A percentile compares a stretch with the other conserved stretches of the same genome.
Evolutionary conservation across 768 basidiomycete genomes (phyloP).

Genomic region (Termitomyces sp.): DNA sequence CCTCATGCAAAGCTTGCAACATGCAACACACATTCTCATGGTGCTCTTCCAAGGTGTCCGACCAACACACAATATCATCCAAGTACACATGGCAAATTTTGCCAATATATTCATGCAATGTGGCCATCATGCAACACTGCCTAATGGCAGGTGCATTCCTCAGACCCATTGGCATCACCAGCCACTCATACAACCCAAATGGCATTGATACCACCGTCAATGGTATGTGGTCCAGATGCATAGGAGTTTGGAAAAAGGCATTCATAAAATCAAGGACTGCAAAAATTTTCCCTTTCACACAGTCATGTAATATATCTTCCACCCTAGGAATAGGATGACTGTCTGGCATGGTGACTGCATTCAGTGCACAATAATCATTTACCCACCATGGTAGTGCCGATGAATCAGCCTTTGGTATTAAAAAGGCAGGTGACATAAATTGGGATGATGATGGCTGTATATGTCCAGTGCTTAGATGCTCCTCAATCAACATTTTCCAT

Average conservation of each 20-base stretch:
- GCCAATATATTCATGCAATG: slow-evolving; percentile 11
- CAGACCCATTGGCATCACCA: slow-evolving; percentile 1
- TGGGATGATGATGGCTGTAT: neutral
- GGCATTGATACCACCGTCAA: neutral
- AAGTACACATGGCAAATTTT: slow-evolving; percentile 18
- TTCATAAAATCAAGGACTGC: neutral
- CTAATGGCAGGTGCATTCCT: neutral
- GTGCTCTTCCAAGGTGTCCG: slow-evolving; percentile 15
- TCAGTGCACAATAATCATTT: neutral
- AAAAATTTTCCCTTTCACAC: neutral
- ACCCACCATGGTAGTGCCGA: neutral
- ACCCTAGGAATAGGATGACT: neutral
- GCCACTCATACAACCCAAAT: neutral
- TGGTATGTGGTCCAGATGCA: neutral
- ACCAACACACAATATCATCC: slow-evolving; percentile 26
- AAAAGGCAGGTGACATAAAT: neutral
- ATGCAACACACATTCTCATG: slow-evolving; percentile 1
- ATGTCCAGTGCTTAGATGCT: neutral
- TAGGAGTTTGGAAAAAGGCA: neutral
- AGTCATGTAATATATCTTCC: neutral
- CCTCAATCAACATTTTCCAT: neutral
- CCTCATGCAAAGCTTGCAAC: too few species aligned
- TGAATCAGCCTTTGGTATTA: neutral
- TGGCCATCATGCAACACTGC: neutral
- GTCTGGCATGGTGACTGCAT: neutral